Conservation (phyloP, 2,329 filamentous ascomycete genomes). For the Botrytis sinoallii region DNA sequence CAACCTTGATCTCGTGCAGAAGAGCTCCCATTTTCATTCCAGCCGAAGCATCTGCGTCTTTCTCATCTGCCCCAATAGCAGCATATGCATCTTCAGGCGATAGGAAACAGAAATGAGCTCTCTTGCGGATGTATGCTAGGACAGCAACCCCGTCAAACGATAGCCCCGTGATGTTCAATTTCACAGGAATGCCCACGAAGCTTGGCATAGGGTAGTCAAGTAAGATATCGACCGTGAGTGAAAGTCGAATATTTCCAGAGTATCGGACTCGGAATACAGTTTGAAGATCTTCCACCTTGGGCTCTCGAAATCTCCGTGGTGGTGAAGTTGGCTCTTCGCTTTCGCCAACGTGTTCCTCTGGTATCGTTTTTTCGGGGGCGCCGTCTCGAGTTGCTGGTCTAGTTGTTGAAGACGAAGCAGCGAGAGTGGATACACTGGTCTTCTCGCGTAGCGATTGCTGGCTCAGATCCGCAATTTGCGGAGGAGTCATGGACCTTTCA, state of each 20-base stretch:
- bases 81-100: conserved; percentile 86
- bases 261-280: conserved; percentile 90
- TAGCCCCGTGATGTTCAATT: conserved; percentile 90
- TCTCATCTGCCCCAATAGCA: conserved; percentile 48
- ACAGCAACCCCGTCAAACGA: conserved; percentile 95
- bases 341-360: conserved; percentile 35
- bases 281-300: conserved; percentile 81
- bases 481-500: conserved; percentile 35
- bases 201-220: conserved; percentile 98
- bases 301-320: conserved; percentile 62
- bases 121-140: conserved; percentile 82
- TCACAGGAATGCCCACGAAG: conserved; percentile 92
- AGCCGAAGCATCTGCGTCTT: conserved; percentile 30
- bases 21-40: conserved; percentile 63
- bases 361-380: conserved; percentile 33
- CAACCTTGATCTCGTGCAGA: conserved; percentile 88
- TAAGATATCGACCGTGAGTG: conserved; percentile 89
- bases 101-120: conserved; percentile 91
- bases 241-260: conserved; percentile 79
- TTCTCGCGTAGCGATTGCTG: conserved; percentile 50
- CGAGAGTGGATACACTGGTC: conserved; percentile 60
- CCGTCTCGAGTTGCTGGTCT: conserved; percentile 57
- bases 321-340: conserved; percentile 39
- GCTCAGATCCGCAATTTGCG: conserved; percentile 41
- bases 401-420: conserved; percentile 52